Evolutionary conservation across 441 rosid species (phyloP), one percentile per base, ranked within the genome.

Genomic region (Erodium moschatum): DNA sequence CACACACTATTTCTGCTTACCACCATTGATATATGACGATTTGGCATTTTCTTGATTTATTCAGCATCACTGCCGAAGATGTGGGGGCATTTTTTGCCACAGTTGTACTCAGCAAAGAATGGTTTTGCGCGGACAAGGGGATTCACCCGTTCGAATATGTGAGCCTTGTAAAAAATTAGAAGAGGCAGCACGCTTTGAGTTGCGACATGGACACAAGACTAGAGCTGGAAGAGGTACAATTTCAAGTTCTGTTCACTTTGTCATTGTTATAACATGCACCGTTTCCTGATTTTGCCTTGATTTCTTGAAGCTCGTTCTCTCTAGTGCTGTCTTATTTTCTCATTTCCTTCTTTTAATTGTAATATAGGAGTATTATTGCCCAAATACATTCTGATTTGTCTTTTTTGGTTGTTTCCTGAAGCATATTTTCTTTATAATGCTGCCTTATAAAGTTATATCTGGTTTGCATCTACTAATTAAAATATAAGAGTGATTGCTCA

Each of bases 11-110:
- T 54, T 54, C 24, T 54, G 24, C 62, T 18, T 54, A 54, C 19
- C 62, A 7, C 24, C 62, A 5, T 54, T 16, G 24, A 5, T 6
- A 2, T 16, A 54, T 54, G 9, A 54, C 18, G 24, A 54, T 54
- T 6, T 67, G 67, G 33, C 48, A 44, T 29, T 50, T 29, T 50
- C 10, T 70, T 65, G 66, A 67, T 1, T 5, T 66, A 74, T 73
- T 38, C 85, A 93, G 98, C 97, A 94, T 74, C 97, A 91, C 76
- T 94, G 97, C 76, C 82, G 97, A 70, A 83, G 96, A 76, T 94
- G 97, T 71, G 99, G 94, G 21, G 96, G 97, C 3, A 61, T 91
- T 68, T 94, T 88, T 78, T 94, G 97, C 81, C 77, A 78, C 74
- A 79, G 70, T 73, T 94, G 97, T 70, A 86, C 94, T 5, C 89